phyloP scores from a whole-genome alignment of 1,284 basidiomycete species.

The Ustilago nuda region DNA sequence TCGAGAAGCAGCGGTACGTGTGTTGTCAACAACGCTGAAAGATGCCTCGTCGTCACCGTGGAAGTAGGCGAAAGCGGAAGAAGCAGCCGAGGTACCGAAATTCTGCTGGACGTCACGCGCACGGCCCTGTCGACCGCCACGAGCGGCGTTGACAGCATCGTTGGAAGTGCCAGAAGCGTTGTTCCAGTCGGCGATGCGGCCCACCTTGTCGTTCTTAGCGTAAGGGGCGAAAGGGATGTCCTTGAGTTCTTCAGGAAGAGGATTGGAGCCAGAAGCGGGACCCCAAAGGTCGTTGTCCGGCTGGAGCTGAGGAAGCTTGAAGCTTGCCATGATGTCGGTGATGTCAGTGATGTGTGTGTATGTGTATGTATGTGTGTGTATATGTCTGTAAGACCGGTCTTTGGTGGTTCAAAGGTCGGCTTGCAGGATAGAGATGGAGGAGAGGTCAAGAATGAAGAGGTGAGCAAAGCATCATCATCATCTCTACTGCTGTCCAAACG shows the following conservation, averaged over 20 bases:
- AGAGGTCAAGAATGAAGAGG: neutral
- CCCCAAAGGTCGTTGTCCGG: slow-evolving; percentile 62
- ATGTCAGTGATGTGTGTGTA: slow-evolving; percentile 7
- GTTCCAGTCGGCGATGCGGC: slow-evolving; percentile 96
- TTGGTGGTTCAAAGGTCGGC: slow-evolving; percentile 7
- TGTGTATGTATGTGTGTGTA: neutral
- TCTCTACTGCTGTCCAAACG: neutral
- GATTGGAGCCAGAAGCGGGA: slow-evolving; percentile 55
- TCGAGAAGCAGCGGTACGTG: slow-evolving; percentile 51
- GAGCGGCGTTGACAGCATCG: slow-evolving; percentile 69
- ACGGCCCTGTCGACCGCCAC: slow-evolving; percentile 53
- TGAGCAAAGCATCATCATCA: neutral
- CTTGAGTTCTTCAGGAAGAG: slow-evolving; percentile 63
- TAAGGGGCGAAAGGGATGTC: slow-evolving; percentile 83
- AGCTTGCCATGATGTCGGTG: slow-evolving; percentile 58
- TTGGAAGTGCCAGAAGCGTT: slow-evolving; percentile 73
- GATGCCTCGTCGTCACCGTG: slow-evolving; percentile 98
- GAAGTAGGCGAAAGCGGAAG: slow-evolving; percentile 94
- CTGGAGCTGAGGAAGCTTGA: slow-evolving; percentile 57
- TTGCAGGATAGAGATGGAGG: slow-evolving; percentile 19
- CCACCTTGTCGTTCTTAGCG: slow-evolving; percentile 97
- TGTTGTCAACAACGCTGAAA: slow-evolving; percentile 96
- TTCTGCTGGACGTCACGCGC: slow-evolving; percentile 57
- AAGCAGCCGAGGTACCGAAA: slow-evolving; percentile 55
- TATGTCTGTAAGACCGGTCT: slow-evolving; percentile 4